Conservation (phyloP, 345 rosid genomes). For the Carallia brachiata region DNA sequence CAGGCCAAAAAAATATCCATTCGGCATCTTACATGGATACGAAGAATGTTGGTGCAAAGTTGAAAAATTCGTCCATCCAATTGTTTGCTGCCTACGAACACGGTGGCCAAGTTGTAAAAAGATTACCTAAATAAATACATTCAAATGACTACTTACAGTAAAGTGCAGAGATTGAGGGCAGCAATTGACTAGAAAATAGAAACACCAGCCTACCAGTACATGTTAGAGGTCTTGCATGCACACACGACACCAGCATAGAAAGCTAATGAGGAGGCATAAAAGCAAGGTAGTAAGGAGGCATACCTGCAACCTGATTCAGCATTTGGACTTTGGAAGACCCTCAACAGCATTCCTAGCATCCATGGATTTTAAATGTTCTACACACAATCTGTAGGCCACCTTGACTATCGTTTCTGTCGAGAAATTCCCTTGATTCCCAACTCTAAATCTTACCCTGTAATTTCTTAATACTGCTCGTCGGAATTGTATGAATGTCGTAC, state of each 20-base stretch:
- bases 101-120: too few species aligned
- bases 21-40: too few species aligned
- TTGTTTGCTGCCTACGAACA: too few species aligned
- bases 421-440: conserved; percentile 26
- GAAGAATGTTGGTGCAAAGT: too few species aligned
- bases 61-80: too few species aligned
- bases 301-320: conserved; percentile 94
- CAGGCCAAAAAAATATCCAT: too few species aligned
- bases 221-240: too few species aligned
- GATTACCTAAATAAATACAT: too few species aligned
- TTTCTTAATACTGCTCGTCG: background rate
- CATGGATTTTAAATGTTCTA: conserved; percentile 73
- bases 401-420: conserved; percentile 69
- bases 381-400: conserved; percentile 72
- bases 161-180: too few species aligned
- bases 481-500: conserved; percentile 42
- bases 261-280: too few species aligned
- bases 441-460: background rate
- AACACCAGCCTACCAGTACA: background rate
- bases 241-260: background rate
- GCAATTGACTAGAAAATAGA: background rate
- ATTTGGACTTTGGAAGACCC: conserved; percentile 68
- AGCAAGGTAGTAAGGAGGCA: too few species aligned
- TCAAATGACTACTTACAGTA: too few species aligned
- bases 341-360: conserved; percentile 69